These are phyloP conservation scores for Nothophoma quercina DNA, from an alignment of 2,329 filamentous ascomycete species.

Conservation along the genomic window DNA sequence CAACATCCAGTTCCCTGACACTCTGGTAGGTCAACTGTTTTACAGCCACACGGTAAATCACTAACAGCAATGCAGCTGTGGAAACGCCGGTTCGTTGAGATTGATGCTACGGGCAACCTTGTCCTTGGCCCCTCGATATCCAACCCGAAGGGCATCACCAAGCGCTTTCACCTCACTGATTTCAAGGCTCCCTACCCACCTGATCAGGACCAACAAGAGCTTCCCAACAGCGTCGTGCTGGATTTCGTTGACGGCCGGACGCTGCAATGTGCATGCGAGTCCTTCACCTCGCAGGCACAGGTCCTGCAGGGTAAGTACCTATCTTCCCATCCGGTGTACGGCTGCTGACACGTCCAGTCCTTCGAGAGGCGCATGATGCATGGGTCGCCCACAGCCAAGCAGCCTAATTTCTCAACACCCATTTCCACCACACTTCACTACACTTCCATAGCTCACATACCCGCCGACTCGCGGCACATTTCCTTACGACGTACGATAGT, in stretches of 20 bases:
- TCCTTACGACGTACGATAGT: slow-evolving; percentile 19
- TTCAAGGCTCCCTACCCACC: slow-evolving; percentile 82
- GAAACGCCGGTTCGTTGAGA: slow-evolving; percentile 89
- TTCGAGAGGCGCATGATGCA: slow-evolving; percentile 48
- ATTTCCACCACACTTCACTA: neutral
- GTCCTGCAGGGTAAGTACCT: slow-evolving; percentile 46
- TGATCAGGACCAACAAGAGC: slow-evolving; percentile 89
- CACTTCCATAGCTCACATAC: slow-evolving; percentile 13
- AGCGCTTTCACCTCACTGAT: slow-evolving; percentile 85
- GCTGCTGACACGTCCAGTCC: slow-evolving; percentile 36
- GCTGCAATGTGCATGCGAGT: slow-evolving; percentile 65
- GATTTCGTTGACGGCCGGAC: slow-evolving; percentile 69
- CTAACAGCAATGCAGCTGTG: slow-evolving; percentile 65
- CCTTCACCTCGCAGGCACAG: slow-evolving; percentile 41
- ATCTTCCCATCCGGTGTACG: no score
- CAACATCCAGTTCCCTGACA: slow-evolving; percentile 97
- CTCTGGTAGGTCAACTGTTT: slow-evolving; percentile 61
- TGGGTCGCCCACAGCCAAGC: slow-evolving; percentile 46
- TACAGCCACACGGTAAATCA: neutral
- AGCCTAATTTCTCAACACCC: slow-evolving; percentile 10
- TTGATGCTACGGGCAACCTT: slow-evolving; percentile 84
- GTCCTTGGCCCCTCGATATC: slow-evolving; percentile 77
- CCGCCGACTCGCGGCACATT: slow-evolving; percentile 13
- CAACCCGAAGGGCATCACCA: slow-evolving; percentile 69
- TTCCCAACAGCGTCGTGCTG: slow-evolving; percentile 81